Conservation (phyloP, 2,329 filamentous ascomycete species). For the Rosellinia necatrix region DNA sequence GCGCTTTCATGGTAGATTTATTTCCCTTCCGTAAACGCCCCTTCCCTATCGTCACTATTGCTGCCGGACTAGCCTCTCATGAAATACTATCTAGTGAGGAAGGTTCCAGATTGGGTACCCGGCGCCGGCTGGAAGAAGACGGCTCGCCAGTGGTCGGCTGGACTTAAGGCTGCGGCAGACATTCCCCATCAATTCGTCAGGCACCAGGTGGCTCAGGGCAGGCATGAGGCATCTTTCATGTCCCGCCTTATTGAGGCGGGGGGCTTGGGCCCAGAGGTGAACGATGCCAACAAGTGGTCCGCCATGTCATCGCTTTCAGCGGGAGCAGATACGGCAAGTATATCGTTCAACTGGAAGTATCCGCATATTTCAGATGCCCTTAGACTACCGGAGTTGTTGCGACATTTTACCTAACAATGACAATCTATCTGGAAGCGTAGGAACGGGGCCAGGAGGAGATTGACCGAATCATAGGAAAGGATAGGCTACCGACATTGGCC, state of each 20-base stretch:
- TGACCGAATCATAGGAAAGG: slow-evolving; percentile 38
- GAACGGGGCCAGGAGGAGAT: slow-evolving; percentile 41
- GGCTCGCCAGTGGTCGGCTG: slow-evolving; percentile 4
- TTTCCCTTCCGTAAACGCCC: slow-evolving; percentile 26
- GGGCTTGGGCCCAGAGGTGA: neutral
- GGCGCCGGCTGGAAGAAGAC: slow-evolving; percentile 14
- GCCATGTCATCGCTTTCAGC: slow-evolving; percentile 4
- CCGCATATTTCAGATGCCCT: too few relatives aligned
- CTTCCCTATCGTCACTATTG: neutral
- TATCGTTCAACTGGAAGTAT: neutral
- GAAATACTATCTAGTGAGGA: neutral
- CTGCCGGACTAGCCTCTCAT: neutral
- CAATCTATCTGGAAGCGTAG: slow-evolving; percentile 50
- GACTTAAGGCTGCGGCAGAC: neutral
- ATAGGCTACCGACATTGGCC: slow-evolving; percentile 25
- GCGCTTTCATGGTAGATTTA: slow-evolving; percentile 37
- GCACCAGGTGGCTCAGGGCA: slow-evolving; percentile 2
- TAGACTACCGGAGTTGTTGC: too few relatives aligned
- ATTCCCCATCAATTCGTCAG: slow-evolving; percentile 11
- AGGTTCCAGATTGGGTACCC: slow-evolving; percentile 21
- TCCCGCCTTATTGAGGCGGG: neutral
- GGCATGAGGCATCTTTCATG: slow-evolving; percentile 5
- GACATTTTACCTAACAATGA: slow-evolving; percentile 54
- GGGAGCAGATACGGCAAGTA: slow-evolving; percentile 25
- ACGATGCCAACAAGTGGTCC: slow-evolving; percentile 10